These are phyloP conservation scores for Chytridiales sp. DNA, from an alignment of 371 early-diverging fungal species.

Conservation along the genomic window DNA sequence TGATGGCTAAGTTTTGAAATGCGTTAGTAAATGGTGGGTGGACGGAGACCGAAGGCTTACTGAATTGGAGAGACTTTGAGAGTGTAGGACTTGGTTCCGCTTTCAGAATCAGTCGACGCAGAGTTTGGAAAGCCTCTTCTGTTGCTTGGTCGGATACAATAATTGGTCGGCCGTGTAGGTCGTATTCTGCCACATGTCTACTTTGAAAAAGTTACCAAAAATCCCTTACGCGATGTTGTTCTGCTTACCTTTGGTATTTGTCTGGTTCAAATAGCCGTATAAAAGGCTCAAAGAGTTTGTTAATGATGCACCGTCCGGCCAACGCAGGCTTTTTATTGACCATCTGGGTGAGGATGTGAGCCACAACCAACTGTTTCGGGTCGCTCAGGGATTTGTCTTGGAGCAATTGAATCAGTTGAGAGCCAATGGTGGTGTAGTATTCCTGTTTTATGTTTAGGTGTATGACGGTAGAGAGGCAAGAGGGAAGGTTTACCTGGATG, in stretches of 20 bases:
- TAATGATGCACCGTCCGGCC: conserved; percentile 54
- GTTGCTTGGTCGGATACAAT: conserved; percentile 11
- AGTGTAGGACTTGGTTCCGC: conserved; percentile 14
- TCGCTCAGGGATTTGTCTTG: conserved; percentile 30
- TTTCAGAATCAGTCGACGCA: neutral
- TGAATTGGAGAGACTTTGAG: conserved; percentile 14
- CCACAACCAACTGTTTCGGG: conserved; percentile 30
- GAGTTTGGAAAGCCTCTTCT: neutral
- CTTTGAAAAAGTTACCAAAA: neutral
- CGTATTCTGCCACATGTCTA: conserved; percentile 3
- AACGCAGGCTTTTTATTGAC: conserved; percentile 52
- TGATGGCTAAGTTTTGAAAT: conserved; percentile 45
- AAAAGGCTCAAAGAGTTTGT: conserved; percentile 49
- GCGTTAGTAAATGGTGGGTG: neutral
- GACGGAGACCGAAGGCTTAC: conserved; percentile 36
- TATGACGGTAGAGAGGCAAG: too few species aligned
- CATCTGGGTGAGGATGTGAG: conserved; percentile 59
- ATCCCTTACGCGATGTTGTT: too few species aligned
- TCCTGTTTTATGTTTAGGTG: too few species aligned
- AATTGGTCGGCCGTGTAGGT: conserved; percentile 21
- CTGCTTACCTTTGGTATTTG: too few species aligned
- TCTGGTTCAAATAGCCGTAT: conserved; percentile 20
- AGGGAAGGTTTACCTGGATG: conserved; percentile 21
- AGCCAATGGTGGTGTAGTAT: conserved; percentile 62
- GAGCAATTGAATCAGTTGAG: conserved; percentile 50